Base-by-base conservation (phyloP, 345 rosid species). In the Sisymbrium altissimum region DNA sequence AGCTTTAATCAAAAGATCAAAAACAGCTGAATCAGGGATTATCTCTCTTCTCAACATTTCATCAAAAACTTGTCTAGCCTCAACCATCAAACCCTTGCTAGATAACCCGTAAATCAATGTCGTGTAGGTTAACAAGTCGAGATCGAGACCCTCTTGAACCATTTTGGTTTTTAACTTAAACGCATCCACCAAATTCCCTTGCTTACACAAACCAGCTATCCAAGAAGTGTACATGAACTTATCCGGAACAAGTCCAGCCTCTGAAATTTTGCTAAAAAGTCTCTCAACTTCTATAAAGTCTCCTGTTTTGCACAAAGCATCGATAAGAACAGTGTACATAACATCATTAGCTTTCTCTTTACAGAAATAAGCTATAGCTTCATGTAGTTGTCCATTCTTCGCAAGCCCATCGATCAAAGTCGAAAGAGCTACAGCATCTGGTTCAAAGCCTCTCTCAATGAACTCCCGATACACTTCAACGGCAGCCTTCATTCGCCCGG, bases 171-270 rank as follows among this genome's bases (percentile, higher is more conserved):
- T 83, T 9, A 83, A 35, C 75, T 70, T 73, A 77, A 81, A 83
- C 3, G 86, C 86, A 49, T 74, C 83, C 13, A 81, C 54, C 71
- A 83, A 63, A 54, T 74, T 58, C 50, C 84, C 86, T 52, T 84
- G 76, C 68, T 68, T 67, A 55, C 84, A 84, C 30, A 84, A 67
- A 44, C 83, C 84, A 5, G 84, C 81, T 44, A 84, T 84, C 83
- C 81, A 84, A 54, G 74, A 79, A 63, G 86, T 84, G 67, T 79
- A 84, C 73, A 79, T 80, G 79, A 79, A 79, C 74, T 81, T 81
- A 77, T 84, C 81, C 1, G 80, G 78, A 73, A 58, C 63, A 40
- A 84, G 73, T 63, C 83, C 83, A 32, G 79, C 78, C 41, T 84
- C 78, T 66, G 55, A 70, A 56, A 81, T 68, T 69, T 79, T 72